These are phyloP conservation scores for Blechomonas ayalai DNA, from an alignment of 208 protist genomes.

Conservation along the genomic window DNA sequence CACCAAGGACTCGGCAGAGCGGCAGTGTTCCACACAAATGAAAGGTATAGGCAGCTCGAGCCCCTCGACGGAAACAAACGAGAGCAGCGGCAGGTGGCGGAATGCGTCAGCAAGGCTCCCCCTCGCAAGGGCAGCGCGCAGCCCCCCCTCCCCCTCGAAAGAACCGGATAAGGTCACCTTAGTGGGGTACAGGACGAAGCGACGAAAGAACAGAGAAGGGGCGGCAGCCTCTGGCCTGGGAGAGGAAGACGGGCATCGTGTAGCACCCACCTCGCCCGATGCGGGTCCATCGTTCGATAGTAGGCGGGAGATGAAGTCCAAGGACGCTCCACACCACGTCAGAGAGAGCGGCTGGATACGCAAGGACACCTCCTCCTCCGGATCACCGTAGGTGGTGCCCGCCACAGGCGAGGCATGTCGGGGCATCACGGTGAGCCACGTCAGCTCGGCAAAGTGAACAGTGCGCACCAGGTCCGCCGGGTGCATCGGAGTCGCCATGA, in stretches of 20 bases:
- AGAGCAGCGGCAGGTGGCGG: conserved; percentile 27
- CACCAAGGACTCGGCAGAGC: conserved; percentile 9
- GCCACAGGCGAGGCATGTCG: conserved; percentile 7
- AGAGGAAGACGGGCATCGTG: background rate
- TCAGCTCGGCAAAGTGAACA: conserved; percentile 15
- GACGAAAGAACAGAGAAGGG: conserved; percentile 47
- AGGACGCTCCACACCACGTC: conserved; percentile 21
- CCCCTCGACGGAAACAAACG: conserved; percentile 19
- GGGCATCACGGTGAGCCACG: conserved; percentile 23
- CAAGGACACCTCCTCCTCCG: conserved; percentile 25
- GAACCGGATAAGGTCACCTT: conserved; percentile 42
- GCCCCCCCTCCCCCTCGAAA: conserved; percentile 33
- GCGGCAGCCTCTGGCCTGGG: background rate
- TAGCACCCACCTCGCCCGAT: too few species aligned
- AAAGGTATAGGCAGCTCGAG: conserved; percentile 24
- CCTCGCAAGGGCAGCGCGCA: conserved; percentile 12
- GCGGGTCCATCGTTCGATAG: conserved; percentile 5
- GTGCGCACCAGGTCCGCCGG: background rate
- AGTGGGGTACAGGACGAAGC: conserved; percentile 38
- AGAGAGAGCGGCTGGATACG: conserved; percentile 51
- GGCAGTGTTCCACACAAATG: conserved; percentile 21
- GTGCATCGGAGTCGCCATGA: conserved; percentile 26
- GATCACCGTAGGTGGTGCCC: conserved; percentile 12
- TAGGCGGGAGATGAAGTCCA: conserved; percentile 18
- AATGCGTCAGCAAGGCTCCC: conserved; percentile 14